These are phyloP conservation scores for Erythrophleum ivorense DNA, from an alignment of 331 rosid genomes.

Conservation along the genomic window DNA sequence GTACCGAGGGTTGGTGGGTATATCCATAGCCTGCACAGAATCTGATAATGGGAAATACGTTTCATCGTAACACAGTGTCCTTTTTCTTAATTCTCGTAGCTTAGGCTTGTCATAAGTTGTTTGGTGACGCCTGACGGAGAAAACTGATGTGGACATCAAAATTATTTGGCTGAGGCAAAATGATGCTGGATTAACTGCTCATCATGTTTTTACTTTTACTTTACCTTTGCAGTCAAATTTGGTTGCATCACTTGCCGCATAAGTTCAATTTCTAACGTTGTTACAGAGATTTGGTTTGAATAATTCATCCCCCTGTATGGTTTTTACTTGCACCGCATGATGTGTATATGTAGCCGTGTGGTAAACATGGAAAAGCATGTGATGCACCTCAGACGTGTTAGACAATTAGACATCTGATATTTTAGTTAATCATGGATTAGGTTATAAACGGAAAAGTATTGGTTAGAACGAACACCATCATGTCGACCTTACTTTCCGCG, in stretches of 20 bases:
- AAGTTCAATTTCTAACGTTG: background rate
- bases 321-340: background rate
- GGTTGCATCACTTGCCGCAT: constrained; percentile 1
- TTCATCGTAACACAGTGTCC: no score
- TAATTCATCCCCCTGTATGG: background rate
- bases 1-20: background rate
- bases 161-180: no score
- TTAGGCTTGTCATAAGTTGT: no score
- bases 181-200: background rate
- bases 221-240: background rate
- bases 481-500: background rate
- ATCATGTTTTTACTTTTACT: background rate
- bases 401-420: background rate
- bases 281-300: background rate
- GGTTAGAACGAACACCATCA: background rate
- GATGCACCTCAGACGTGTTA: background rate
- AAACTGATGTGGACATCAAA: no score
- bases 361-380: background rate
- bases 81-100: background rate
- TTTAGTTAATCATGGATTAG: background rate
- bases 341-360: background rate
- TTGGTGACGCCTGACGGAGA: no score
- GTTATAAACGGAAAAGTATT: background rate
- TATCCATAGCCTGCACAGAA: no score
- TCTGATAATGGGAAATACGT: no score